Evolutionary conservation across 2,329 filamentous ascomycete genomes (phyloP), one percentile per base, ranked within the genome.

Genomic region (Chaetomium strumarium): DNA sequence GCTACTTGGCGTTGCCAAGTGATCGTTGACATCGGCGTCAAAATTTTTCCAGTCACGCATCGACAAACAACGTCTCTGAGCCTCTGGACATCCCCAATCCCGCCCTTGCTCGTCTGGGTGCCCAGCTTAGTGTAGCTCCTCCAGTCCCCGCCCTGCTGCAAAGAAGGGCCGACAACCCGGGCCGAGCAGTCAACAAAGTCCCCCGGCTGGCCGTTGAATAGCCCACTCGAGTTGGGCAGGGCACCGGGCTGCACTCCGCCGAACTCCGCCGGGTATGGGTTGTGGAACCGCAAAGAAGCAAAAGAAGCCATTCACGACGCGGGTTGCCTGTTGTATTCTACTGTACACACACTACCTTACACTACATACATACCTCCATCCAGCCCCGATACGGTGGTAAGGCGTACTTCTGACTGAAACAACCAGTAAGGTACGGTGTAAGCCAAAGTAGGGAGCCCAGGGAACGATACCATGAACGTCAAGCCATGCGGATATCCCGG

Each of bases 111-210:
- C n/a, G n/a, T n/a, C n/a, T n/a, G n/a, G n/a, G n/a, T n/a, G n/a
- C n/a, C n/a, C n/a, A n/a, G n/a, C n/a, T n/a, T n/a, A n/a, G 49
- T 46, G 5, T 20, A 8, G 16, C 16, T 24, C 10, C 9, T 36
- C 20, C 44, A 29, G 33, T 5, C 39, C 50, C 31, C 16, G 33
- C 38, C 34, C 16, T 34, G 44, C 30, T 47, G 49, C 42, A 34
- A 24, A 53, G 49, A 47, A 57, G 48, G 57, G 49, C 55, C 55
- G 53, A 53, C 19, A 29, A 36, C 34, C 40, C 51, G 49, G 48
- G 50, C 29, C 43, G 46, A 31, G 20, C 24, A n/a, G n/a, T 24
- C 47, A 20, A 38, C 36, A 19, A 16, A 30, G 34, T 34, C 11
- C 24, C 42, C 19, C 20, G 17, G 17, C 31, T 31, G 39, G 17